Conservation (phyloP, 2,329 filamentous ascomycete species). For the Hypoxylon sp. region DNA sequence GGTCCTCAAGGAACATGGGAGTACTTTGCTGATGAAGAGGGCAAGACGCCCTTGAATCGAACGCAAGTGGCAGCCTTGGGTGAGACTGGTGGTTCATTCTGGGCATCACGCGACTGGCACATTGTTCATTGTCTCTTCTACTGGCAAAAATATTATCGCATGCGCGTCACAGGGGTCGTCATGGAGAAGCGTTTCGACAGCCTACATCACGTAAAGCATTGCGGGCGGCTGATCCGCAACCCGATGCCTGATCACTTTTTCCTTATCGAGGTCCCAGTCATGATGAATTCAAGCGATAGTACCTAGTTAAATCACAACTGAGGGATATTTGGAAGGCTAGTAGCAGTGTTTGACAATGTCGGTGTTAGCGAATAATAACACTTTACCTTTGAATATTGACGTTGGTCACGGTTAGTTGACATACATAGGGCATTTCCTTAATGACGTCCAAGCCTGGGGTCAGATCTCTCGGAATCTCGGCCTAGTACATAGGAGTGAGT, state of each 20-base stretch:
- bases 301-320: background rate
- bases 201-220: background rate
- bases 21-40: background rate
- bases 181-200: background rate
- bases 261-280: background rate
- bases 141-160: background rate
- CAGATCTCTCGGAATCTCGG: no score
- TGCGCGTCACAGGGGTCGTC: background rate
- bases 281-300: background rate
- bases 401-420: background rate
- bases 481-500: no score
- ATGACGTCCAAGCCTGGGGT: background rate
- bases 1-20: background rate
- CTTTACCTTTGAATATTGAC: background rate
- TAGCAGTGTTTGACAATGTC: background rate
- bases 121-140: background rate
- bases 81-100: background rate
- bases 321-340: background rate
- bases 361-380: background rate
- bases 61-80: background rate
- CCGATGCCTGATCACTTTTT: background rate
- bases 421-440: background rate
- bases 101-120: background rate
- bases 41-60: background rate
- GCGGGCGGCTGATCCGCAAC: background rate